phyloP scores from a whole-genome alignment of 2,329 filamentous ascomycete species.

The Penicillium sumatraense region DNA sequence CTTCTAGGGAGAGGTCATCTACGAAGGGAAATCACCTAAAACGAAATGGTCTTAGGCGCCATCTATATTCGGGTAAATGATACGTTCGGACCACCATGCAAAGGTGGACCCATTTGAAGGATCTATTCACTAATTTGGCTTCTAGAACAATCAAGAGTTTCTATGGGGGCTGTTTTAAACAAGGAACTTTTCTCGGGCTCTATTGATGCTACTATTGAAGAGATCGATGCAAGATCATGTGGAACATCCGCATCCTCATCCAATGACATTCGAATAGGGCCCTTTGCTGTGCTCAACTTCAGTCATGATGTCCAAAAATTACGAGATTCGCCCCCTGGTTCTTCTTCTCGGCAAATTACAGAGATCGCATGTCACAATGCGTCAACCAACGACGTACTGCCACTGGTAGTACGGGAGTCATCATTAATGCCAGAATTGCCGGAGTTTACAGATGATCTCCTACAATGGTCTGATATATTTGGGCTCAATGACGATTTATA shows the following conservation, averaged over 20 bases:
- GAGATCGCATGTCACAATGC: background rate
- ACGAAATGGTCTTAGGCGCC: background rate
- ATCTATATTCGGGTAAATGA: slow-evolving; percentile 1
- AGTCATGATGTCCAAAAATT: background rate
- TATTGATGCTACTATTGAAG: background rate
- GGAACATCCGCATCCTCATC: background rate
- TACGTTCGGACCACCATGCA: background rate
- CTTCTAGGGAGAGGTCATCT: background rate
- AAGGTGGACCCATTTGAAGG: background rate
- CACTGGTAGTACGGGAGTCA: background rate
- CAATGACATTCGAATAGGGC: background rate
- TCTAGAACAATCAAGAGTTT: background rate
- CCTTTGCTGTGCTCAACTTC: background rate
- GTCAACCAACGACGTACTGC: background rate
- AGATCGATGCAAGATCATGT: background rate
- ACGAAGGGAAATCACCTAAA: background rate
- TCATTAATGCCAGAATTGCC: background rate
- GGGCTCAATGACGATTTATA: slow-evolving; percentile 12
- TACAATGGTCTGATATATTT: slow-evolving; percentile 29
- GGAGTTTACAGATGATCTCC: slow-evolving; percentile 8
- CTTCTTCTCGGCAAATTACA: background rate
- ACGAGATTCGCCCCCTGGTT: background rate
- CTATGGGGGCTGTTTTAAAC: background rate
- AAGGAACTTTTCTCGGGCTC: slow-evolving; percentile 3
- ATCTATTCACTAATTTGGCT: background rate